Conservation (phyloP, 2,329 filamentous ascomycete species). For the Ramularia endophylla region DNA sequence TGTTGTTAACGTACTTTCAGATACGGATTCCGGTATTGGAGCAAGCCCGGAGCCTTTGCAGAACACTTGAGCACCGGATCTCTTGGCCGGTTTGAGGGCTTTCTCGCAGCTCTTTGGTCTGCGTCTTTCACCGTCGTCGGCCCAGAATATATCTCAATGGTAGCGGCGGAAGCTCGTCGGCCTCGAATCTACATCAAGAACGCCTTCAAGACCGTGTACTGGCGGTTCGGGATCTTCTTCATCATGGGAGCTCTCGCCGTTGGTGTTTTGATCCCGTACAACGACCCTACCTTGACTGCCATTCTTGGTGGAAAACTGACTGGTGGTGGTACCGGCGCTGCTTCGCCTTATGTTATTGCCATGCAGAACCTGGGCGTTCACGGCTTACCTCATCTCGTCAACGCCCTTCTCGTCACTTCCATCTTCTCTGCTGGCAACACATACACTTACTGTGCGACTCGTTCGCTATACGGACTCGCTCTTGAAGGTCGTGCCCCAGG, state of each 20-base stretch:
- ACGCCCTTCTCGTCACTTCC: conserved; percentile 39
- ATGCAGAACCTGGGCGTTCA: conserved; percentile 39
- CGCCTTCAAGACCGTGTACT: conserved; percentile 47
- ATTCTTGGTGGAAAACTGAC: conserved; percentile 18
- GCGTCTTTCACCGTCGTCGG: conserved; percentile 36
- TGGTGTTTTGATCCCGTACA: conserved; percentile 37
- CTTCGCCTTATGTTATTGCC: conserved; percentile 36
- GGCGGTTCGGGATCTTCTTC: conserved; percentile 45
- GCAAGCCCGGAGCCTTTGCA: conserved; percentile 31
- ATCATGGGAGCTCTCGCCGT: conserved; percentile 42
- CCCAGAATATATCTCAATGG: conserved; percentile 46
- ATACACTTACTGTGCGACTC: conserved; percentile 48
- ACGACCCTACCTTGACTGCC: conserved; percentile 27
- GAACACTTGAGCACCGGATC: conserved; percentile 24
- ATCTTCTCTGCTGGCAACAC: conserved; percentile 51
- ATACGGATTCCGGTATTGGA: conserved; percentile 40
- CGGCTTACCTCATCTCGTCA: conserved; percentile 36
- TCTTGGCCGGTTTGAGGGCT: conserved; percentile 33
- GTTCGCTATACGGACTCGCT: conserved; percentile 47
- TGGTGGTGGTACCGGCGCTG: conserved; percentile 26
- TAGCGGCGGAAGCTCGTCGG: conserved; percentile 43
- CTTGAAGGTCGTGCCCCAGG: conserved; percentile 48
- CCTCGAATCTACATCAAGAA: conserved; percentile 42
- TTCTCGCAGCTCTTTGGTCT: conserved; percentile 31
- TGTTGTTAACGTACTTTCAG: not conserved